These are phyloP conservation scores for Volvariella surrecta DNA, from an alignment of 1,284 basidiomycete species.

Conservation along the genomic window DNA sequence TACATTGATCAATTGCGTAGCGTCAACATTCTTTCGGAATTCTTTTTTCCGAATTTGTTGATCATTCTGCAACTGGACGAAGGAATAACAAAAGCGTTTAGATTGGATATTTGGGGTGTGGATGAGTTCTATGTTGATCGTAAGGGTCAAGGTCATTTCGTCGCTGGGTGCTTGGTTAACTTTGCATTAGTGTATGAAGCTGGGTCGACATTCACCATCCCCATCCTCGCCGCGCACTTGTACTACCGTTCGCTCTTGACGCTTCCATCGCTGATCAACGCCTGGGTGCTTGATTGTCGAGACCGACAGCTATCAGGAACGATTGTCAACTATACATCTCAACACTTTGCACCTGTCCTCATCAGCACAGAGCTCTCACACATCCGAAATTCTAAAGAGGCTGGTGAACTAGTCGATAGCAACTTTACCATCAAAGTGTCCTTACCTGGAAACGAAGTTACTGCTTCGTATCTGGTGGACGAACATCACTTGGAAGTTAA, in stretches of 20 bases:
- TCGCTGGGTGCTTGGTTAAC: constrained; percentile 3
- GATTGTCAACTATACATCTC: constrained; percentile 74
- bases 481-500: constrained; percentile 93
- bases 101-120: constrained; percentile 75
- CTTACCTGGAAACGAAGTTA: constrained; percentile 64
- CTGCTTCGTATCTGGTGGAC: constrained; percentile 82
- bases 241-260: constrained; percentile 81
- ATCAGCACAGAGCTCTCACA: constrained; percentile 78
- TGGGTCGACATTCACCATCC: constrained; percentile 46
- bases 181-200: constrained; percentile 48
- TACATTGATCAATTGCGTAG: constrained; percentile 85
- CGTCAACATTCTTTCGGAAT: constrained; percentile 50
- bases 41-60: constrained; percentile 75
- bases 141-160: constrained; percentile 29
- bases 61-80: constrained; percentile 58
- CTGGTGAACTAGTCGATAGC: constrained; percentile 71
- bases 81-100: constrained; percentile 55
- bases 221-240: constrained; percentile 79
- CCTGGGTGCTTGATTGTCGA: constrained; percentile 83
- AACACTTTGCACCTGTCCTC: constrained; percentile 88
- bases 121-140: constrained; percentile 82
- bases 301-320: constrained; percentile 80
- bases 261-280: constrained; percentile 76
- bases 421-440: constrained; percentile 76
- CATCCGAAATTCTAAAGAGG: constrained; percentile 57